phyloP scores from a whole-genome alignment of 2,329 filamentous ascomycete species.

The Pseudonectria foliicola region DNA sequence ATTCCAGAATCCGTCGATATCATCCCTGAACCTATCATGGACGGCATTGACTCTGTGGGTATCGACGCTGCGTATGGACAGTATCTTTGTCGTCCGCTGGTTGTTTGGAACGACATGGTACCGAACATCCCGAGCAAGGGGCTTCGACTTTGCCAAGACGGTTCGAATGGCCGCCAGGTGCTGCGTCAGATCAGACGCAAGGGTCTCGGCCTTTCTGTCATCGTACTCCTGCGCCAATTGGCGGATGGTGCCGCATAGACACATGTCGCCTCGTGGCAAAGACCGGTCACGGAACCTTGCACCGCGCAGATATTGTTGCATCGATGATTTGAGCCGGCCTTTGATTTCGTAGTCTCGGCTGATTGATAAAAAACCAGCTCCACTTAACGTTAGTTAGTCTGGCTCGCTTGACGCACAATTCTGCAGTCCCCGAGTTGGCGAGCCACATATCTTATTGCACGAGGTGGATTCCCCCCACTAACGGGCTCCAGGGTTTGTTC shows the following conservation, averaged over 20 bases:
- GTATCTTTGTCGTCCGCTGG: constrained; percentile 24
- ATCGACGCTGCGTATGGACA: constrained; percentile 15
- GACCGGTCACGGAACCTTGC: too few species aligned
- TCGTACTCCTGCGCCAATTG: constrained; percentile 17
- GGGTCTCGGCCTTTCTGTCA: constrained; percentile 10
- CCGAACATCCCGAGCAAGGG: constrained; percentile 21
- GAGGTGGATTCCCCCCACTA: too few species aligned
- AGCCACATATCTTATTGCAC: too few species aligned
- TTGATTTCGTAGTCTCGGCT: too few species aligned
- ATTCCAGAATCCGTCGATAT: constrained; percentile 21
- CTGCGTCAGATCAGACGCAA: constrained; percentile 20
- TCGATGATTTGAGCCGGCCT: too few species aligned
- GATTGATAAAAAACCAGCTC: too few species aligned
- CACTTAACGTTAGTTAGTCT: too few species aligned
- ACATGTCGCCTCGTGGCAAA: constrained; percentile 4
- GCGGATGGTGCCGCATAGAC: constrained; percentile 19
- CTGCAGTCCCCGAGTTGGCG: too few species aligned
- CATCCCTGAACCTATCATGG: constrained; percentile 3
- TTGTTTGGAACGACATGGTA: constrained; percentile 25
- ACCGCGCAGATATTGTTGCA: too few species aligned
- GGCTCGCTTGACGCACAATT: too few species aligned
- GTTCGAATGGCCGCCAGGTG: constrained; percentile 19
- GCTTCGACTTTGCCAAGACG: constrained; percentile 22
- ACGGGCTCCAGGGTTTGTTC: too few species aligned
- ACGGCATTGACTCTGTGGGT: constrained; percentile 9